Conservation (phyloP, 768 basidiomycete species). For the Dioszegia hungarica region DNA sequence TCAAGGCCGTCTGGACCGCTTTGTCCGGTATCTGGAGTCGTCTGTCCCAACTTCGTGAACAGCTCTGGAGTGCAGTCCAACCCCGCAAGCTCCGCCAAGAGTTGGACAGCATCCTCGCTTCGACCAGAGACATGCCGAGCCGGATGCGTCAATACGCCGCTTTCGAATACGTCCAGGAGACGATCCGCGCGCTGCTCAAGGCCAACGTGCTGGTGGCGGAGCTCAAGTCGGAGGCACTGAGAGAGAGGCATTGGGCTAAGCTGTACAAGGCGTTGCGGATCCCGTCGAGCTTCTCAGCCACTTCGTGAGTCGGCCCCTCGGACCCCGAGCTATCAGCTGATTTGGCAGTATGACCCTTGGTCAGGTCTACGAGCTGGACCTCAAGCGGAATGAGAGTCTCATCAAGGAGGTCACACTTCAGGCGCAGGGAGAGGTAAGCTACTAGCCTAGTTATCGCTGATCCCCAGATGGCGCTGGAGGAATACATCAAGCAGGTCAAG, state of each 20-base stretch:
- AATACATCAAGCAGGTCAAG: conserved; percentile 92
- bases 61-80: conserved; percentile 85
- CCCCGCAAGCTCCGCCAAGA: conserved; percentile 91
- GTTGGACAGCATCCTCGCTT: conserved; percentile 79
- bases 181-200: conserved; percentile 77
- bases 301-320: conserved; percentile 54
- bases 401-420: conserved; percentile 96
- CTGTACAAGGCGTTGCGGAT: conserved; percentile 82
- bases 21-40: conserved; percentile 95
- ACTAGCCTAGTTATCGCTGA: background rate
- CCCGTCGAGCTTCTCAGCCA: conserved; percentile 61
- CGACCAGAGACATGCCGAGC: conserved; percentile 99
- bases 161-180: conserved; percentile 95
- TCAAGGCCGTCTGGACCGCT: conserved; percentile 98
- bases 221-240: conserved; percentile 91
- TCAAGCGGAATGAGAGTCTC: conserved; percentile 81
- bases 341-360: conserved; percentile 79
- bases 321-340: background rate
- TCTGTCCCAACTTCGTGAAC: conserved; percentile 79
- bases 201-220: conserved; percentile 85
- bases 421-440: conserved; percentile 77
- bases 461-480: conserved; percentile 73
- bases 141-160: conserved; percentile 98
- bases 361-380: conserved; percentile 91
- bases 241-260: conserved; percentile 98